Conservation (phyloP, 2,329 filamentous ascomycete species). For the Helminthosporium solani region DNA sequence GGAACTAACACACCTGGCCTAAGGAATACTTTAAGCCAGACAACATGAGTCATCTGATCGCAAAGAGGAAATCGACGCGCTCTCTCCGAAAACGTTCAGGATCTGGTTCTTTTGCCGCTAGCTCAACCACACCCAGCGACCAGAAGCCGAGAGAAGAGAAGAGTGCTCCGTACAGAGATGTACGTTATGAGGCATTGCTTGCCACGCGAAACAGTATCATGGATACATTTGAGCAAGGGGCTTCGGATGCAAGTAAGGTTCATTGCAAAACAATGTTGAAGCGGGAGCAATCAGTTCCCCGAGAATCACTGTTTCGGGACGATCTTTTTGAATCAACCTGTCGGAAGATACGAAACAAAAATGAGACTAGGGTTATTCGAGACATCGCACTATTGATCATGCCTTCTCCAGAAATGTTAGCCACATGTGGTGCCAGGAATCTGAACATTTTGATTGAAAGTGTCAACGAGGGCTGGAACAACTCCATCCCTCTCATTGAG, state of each 20-base stretch:
- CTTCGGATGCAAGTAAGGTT: conserved; percentile 4
- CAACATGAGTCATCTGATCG: conserved; percentile 13
- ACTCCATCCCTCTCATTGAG: conserved; percentile 40
- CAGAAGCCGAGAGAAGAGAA: conserved; percentile 21
- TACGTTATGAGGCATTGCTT: conserved; percentile 43
- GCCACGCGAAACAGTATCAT: conserved; percentile 40
- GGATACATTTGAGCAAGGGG: conserved; percentile 18
- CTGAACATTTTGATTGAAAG: conserved; percentile 40
- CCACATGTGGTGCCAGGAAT: conserved; percentile 23
- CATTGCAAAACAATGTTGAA: conserved; percentile 7
- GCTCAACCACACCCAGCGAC: conserved; percentile 9
- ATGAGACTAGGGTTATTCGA: conserved; percentile 16
- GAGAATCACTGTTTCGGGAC: conserved; percentile 5
- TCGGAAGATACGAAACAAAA: conserved; percentile 14
- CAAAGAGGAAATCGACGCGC: conserved; percentile 14
- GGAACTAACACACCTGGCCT: conserved; percentile 13
- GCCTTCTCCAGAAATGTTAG: conserved; percentile 43
- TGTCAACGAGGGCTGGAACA: conserved; percentile 48
- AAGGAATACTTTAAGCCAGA: conserved; percentile 15
- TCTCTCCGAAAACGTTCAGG: conserved; percentile 12
- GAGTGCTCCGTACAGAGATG: conserved; percentile 26
- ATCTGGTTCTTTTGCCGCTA: conserved; percentile 1
- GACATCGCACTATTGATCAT: conserved; percentile 10
- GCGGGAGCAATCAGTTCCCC: neutral
- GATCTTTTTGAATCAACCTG: conserved; percentile 20